Base-by-base conservation (phyloP, 2,329 filamentous ascomycete genomes). In the Escovopsis weberi region DNA sequence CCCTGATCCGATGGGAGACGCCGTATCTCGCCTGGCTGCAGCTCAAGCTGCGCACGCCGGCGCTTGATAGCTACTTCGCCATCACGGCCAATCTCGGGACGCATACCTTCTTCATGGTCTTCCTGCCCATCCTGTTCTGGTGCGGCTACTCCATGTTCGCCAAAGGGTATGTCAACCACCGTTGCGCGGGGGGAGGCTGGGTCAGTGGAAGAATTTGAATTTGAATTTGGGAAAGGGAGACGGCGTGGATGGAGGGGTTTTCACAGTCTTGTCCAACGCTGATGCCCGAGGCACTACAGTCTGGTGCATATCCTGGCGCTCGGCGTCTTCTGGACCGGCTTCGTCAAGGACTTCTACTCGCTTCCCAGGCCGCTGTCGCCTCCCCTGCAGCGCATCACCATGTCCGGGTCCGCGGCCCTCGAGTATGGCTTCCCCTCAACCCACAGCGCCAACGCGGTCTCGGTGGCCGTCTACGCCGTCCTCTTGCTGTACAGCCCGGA, bases 391-490 rank as follows among this genome's bases (percentile, higher is more conserved):
- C 79, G 91, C 42, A 96, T 98, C 59, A 95, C 88, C 51, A 95
- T 95, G 88, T 96, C 89, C 40, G 88, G 88, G 4, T 94, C 86
- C 5, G 88, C 85, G 4, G 87, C 89, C 9, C 74, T 98, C 43
- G 91, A 98, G 58, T 98, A 98, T 58, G 91, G 91, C 18, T 96
- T 96, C 53, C 91, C 91, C 0, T 95, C 88, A 8, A 96, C 91
- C 0, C 91, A 98, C 60, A 94, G 88, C 12, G 91, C 91, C 39
- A 98, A 98, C 60, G 91, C 91, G 2, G 84, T 96, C 6, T 95
- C 89, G 0, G 89, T 96, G 12, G 85, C 87, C 33, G 74, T 94
- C 5, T 95, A 94, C 59, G 80, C 74, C 28, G 67, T 96, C 7
- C 71, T 88, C 43, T 68, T 80, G 38, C 66, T 96, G 15, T 74